Evolutionary conservation across 345 rosid species (phyloP).

Genomic region (Toxicodendron radicans): DNA sequence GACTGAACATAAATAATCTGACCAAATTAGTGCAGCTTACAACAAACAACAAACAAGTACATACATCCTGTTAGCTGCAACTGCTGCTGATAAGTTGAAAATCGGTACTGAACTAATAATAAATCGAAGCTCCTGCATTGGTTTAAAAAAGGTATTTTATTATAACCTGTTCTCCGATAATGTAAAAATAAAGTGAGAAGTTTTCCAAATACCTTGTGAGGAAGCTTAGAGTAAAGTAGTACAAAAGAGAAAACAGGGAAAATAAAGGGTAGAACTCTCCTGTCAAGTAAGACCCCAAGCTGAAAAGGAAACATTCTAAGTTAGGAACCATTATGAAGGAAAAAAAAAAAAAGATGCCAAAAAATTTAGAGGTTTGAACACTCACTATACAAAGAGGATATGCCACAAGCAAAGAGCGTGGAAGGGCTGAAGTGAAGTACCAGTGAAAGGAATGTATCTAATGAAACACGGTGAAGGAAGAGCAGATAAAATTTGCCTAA

Average conservation of each 20-base stretch:
- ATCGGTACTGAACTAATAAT: slow-evolving; percentile 90
- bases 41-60: slow-evolving; percentile 13
- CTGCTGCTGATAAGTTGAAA: slow-evolving; percentile 90
- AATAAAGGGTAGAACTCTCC: slow-evolving; percentile 61
- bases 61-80: slow-evolving; percentile 90
- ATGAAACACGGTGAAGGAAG: slow-evolving; percentile 38
- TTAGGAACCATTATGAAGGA: not conserved
- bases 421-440: slow-evolving; percentile 98
- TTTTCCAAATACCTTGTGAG: slow-evolving; percentile 72
- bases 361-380: slow-evolving; percentile 15
- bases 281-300: slow-evolving; percentile 78
- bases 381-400: slow-evolving; percentile 92
- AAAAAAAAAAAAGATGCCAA: not conserved
- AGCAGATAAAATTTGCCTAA: not conserved
- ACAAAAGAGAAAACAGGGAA: slow-evolving; percentile 73
- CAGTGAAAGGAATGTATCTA: slow-evolving; percentile 87
- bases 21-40: not conserved
- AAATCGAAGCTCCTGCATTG: slow-evolving; percentile 91
- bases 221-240: slow-evolving; percentile 91
- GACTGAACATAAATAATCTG: too few relatives aligned
- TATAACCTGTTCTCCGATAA: not conserved
- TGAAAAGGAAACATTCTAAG: slow-evolving; percentile 33
- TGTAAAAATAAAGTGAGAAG: slow-evolving; percentile 24
- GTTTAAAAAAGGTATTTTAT: slow-evolving; percentile 8
- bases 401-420: slow-evolving; percentile 77